Base-by-base conservation (phyloP, 768 basidiomycete species). In the Lepiota brunneoincarnata region DNA sequence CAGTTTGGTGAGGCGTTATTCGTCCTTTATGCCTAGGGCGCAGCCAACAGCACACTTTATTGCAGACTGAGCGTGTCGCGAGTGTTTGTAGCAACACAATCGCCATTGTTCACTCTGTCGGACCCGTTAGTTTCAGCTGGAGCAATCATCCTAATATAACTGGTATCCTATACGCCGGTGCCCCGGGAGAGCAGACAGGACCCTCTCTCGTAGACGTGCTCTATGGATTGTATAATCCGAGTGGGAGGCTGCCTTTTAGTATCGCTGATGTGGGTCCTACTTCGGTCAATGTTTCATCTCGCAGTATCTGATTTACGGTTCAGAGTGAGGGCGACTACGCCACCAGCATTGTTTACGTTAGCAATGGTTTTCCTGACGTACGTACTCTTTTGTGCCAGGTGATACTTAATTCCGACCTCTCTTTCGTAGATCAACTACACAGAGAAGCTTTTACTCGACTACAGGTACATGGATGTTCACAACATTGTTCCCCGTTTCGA, bases 41-140 rank as follows among this genome's bases (percentile, higher is more conserved):
- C 34, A 26, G 21, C 64, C 58, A 67, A 17, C 39, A 63, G 2
- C 67, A 70, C 48, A 69, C 71, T n/a, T 49, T 59, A 77, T 51
- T 11, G 5, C 26, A 75, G 85, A 57, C 75, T 65, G 60, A 76
- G 52, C 67, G 74, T 0, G 84, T 87, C 3, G 91, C 93, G 0
- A 75, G 80, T 4, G 77, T 81, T 0, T 86, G 84, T 68, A 80
- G 72, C 58, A 91, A 91, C 66, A 91, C 89, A 4, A 78, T 94
- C 49, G 93, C 92, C 21, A 80, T 95, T 14, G 72, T 89, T 1
- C 86, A 93, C 67, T 83, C 83, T 6, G 87, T 91, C 28, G 92
- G 92, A 3, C 85, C 87, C 0, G 78, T 89, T 2, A 63, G 81
- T n/a, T 80, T 93, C 67, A 63, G 75, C 6, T 93, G 91, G 90